These are phyloP conservation scores for Pleoardoris graminearum DNA, from an alignment of 2,329 filamentous ascomycete species.

Conservation along the genomic window DNA sequence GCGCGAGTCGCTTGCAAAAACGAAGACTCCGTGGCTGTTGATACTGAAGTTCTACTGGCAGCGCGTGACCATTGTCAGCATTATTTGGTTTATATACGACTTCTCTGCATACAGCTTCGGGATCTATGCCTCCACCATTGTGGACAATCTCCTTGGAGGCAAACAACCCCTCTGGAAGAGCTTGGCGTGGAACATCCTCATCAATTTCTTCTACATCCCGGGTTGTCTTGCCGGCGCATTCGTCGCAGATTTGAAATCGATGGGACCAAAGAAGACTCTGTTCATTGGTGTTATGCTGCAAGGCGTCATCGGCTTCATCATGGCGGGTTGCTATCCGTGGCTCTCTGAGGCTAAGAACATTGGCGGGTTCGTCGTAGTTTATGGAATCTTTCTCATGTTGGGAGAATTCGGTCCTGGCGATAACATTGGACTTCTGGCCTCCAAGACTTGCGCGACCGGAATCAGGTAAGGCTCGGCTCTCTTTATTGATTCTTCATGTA, in stretches of 20 bases:
- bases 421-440: constrained; percentile 85
- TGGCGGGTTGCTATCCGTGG: constrained; percentile 75
- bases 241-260: constrained; percentile 65
- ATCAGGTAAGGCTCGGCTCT: constrained; percentile 55
- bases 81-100: constrained; percentile 62
- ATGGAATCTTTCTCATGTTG: constrained; percentile 75
- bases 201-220: constrained; percentile 88
- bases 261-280: constrained; percentile 77
- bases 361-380: constrained; percentile 76
- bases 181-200: constrained; percentile 86
- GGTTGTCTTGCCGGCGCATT: constrained; percentile 79
- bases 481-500: not conserved
- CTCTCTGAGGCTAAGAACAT: constrained; percentile 70
- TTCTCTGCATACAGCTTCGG: constrained; percentile 85
- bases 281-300: constrained; percentile 72
- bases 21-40: constrained; percentile 46
- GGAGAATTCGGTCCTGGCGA: constrained; percentile 86
- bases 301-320: constrained; percentile 81
- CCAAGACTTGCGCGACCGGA: constrained; percentile 85
- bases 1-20: constrained; percentile 52
- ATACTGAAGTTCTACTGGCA: constrained; percentile 60
- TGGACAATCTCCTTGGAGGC: constrained; percentile 65
- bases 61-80: constrained; percentile 56
- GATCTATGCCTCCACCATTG: constrained; percentile 79
- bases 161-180: constrained; percentile 69